Percentiles rank a stretch among this genome's conserved stretches.
Conservation (phyloP, 2,329 filamentous ascomycete genomes). For the Cytospora paraplurivora region DNA sequence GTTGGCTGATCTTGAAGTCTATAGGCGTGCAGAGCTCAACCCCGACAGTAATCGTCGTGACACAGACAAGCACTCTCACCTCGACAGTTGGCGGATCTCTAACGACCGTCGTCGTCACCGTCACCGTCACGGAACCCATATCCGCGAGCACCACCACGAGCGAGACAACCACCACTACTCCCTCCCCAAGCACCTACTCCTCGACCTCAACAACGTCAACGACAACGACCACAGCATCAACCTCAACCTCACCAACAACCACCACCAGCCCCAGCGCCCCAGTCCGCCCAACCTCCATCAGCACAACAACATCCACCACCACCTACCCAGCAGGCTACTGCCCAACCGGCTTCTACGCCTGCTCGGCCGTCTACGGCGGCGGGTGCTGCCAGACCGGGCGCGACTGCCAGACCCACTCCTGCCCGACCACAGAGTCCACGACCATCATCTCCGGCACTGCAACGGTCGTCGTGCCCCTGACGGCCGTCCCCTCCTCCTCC, state of each 20-base stretch:
- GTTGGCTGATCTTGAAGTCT: constrained; percentile 5
- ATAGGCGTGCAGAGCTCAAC: constrained; percentile 41
- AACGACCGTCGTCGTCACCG: constrained; percentile 45
- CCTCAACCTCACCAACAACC: constrained; percentile 39
- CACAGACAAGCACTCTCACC: constrained; percentile 42
- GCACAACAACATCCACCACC: constrained; percentile 34
- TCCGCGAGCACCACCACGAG: constrained; percentile 35
- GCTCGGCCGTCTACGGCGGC: constrained; percentile 79
- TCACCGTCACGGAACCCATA: constrained; percentile 43
- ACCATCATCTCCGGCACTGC: constrained; percentile 67
- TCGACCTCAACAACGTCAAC: constrained; percentile 42
- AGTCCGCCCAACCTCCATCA: constrained; percentile 48
- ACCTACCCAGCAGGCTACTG: constrained; percentile 57
- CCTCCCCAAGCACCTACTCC: constrained; percentile 41
- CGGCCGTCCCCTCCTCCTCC: constrained; percentile 46
- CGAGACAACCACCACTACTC: constrained; percentile 40
- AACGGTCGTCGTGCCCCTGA: constrained; percentile 70
- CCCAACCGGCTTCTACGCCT: constrained; percentile 90
- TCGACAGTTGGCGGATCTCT: constrained; percentile 40
- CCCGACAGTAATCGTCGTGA: constrained; percentile 29
- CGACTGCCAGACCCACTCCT: constrained; percentile 80
- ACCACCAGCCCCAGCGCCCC: constrained; percentile 47
- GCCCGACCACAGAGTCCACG: constrained; percentile 61
- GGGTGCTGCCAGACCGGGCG: constrained; percentile 86
- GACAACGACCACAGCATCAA: constrained; percentile 32